These are phyloP conservation scores for Lactarius vividus DNA, from an alignment of 768 basidiomycete genomes.

Conservation along the genomic window DNA sequence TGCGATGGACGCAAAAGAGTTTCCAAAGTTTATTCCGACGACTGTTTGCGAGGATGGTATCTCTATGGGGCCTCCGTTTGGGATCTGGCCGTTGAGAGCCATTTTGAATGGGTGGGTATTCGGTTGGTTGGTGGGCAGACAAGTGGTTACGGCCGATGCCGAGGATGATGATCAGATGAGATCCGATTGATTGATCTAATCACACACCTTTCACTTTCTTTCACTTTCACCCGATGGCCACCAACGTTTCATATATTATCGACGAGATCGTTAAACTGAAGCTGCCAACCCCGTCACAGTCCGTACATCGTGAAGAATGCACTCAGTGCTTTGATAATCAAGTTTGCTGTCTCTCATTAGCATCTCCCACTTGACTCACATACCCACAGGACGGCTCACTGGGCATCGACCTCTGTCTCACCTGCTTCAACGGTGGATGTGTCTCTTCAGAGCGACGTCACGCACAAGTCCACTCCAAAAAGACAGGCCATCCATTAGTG, in stretches of 20 bases:
- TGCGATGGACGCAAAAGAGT: slow-evolving; percentile 92
- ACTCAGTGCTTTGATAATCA: slow-evolving; percentile 97
- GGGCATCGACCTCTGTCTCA: slow-evolving; percentile 87
- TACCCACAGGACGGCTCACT: slow-evolving; percentile 56
- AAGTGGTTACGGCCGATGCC: slow-evolving; percentile 7
- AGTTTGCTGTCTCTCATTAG: slow-evolving; percentile 38
- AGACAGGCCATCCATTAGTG: slow-evolving; percentile 71
- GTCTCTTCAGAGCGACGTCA: slow-evolving; percentile 61
- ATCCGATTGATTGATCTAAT: slow-evolving; percentile 18
- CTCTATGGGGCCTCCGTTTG: slow-evolving; percentile 50
- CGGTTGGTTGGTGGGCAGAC: slow-evolving; percentile 2
- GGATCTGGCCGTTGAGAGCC: slow-evolving; percentile 41
- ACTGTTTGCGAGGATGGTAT: slow-evolving; percentile 49
- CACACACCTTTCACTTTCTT: background rate
- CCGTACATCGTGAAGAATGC: slow-evolving; percentile 89
- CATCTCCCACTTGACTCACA: background rate
- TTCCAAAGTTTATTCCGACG: slow-evolving; percentile 95
- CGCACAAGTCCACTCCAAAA: slow-evolving; percentile 65
- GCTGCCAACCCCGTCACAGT: slow-evolving; percentile 62
- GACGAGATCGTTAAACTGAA: slow-evolving; percentile 46
- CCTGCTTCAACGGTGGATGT: slow-evolving; percentile 95
- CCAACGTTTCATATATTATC: slow-evolving; percentile 30
- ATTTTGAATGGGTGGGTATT: slow-evolving; percentile 31
- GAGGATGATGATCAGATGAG: background rate
- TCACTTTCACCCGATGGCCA: slow-evolving; percentile 46